A percentile compares a stretch with the other conserved stretches of the same genome.
These are phyloP conservation scores for Tolypocladium ovalisporum DNA, from an alignment of 2,329 filamentous ascomycete genomes.

Conservation along the genomic window DNA sequence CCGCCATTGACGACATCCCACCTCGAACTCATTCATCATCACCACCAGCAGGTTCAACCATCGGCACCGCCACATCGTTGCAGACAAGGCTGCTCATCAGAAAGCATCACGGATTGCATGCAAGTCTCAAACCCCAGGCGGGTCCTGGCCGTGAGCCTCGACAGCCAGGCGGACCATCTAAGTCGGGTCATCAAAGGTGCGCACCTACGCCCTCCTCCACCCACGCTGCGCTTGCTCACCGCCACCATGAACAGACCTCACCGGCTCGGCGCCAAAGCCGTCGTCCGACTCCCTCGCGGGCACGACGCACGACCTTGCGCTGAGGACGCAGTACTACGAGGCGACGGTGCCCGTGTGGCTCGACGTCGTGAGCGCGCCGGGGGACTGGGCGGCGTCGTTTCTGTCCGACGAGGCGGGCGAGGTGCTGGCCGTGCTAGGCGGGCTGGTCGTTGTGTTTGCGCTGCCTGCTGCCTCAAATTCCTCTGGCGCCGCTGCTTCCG, in stretches of 20 bases:
- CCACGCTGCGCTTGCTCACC: background rate
- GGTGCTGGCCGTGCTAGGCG: constrained; percentile 50
- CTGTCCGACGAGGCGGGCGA: constrained; percentile 50
- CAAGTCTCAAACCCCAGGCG: constrained; percentile 41
- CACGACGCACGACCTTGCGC: constrained; percentile 41
- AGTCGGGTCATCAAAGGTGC: constrained; percentile 43
- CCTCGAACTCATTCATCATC: background rate
- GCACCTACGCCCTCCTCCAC: background rate
- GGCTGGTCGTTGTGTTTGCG: constrained; percentile 35
- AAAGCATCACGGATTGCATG: background rate
- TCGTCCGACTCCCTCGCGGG: constrained; percentile 40
- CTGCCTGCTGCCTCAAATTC: constrained; percentile 4
- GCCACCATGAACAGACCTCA: constrained; percentile 36
- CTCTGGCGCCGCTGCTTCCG: background rate
- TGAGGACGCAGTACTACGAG: constrained; percentile 52
- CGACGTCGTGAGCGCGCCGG: constrained; percentile 42
- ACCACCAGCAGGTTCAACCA: too few relatives aligned
- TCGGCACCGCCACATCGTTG: background rate
- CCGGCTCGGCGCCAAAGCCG: constrained; percentile 31
- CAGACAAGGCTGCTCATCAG: background rate
- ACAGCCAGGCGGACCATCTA: constrained; percentile 33
- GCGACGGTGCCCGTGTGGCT: constrained; percentile 54
- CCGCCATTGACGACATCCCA: background rate
- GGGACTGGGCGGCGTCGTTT: constrained; percentile 48
- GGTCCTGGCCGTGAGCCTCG: constrained; percentile 46